phyloP scores from a whole-genome alignment of 176 grass and related monocot species.

The Rhynchospora breviuscula region DNA sequence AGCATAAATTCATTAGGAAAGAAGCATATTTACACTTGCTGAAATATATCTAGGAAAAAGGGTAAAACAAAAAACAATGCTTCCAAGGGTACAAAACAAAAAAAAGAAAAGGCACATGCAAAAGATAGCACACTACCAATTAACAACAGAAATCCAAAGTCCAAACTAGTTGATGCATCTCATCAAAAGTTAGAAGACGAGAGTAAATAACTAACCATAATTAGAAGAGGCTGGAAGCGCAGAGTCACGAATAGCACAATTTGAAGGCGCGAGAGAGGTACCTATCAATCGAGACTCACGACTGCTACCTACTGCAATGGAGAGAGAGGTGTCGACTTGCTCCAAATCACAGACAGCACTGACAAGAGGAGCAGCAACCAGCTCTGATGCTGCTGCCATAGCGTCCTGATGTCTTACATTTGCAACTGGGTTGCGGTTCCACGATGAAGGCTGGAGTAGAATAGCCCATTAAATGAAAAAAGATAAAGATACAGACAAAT shows the following conservation, averaged over 20 bases:
- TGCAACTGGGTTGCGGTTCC: background rate
- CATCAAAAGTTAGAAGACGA: background rate
- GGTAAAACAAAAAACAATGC: background rate
- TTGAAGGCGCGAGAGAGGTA: background rate
- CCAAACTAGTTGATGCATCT: background rate
- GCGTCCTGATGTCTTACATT: background rate
- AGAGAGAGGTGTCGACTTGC: background rate
- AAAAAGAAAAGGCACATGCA: background rate
- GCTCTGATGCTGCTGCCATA: background rate
- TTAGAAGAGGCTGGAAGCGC: background rate
- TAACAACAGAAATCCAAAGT: background rate
- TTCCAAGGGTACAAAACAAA: background rate
- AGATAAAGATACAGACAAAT: background rate
- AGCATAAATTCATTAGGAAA: background rate
- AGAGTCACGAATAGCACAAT: background rate
- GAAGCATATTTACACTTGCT: background rate
- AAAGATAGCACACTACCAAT: background rate
- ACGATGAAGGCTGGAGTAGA: conserved; percentile 11
- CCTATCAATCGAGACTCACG: background rate
- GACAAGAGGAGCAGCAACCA: background rate
- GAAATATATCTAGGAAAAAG: background rate
- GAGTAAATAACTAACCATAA: conserved; percentile 17
- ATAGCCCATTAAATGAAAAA: background rate
- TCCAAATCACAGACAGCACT: background rate
- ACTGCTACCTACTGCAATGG: background rate